A percentile compares a stretch with the other conserved stretches of the same genome.
These are phyloP conservation scores for Epichloe gansuensis DNA, from an alignment of 2,329 filamentous ascomycete species.

Conservation along the genomic window DNA sequence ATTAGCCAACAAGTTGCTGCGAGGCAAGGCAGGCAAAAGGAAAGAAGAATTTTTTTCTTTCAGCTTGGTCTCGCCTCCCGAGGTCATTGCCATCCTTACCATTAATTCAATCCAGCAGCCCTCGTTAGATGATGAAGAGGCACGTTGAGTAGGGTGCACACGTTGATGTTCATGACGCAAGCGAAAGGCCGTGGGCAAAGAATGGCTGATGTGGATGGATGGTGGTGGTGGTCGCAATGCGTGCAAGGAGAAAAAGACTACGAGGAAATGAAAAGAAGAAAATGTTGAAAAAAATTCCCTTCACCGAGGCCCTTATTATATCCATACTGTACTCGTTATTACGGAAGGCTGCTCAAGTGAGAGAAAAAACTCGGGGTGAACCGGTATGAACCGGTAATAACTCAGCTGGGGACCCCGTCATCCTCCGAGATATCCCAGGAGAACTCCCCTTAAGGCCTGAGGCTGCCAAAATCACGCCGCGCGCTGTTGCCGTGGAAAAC, in stretches of 20 bases:
- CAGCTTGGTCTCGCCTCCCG: not conserved
- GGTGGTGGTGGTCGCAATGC: not conserved
- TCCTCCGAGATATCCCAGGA: too few relatives aligned
- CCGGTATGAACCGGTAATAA: conserved; percentile 25
- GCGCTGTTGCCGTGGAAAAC: conserved; percentile 21
- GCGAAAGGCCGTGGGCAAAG: not conserved
- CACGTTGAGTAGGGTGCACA: too few relatives aligned
- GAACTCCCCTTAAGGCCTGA: conserved; percentile 16
- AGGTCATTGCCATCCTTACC: too few relatives aligned
- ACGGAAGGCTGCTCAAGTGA: conserved; percentile 6
- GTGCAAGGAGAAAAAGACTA: not conserved
- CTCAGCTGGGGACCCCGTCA: conserved; percentile 7
- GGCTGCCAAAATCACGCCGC: conserved; percentile 16
- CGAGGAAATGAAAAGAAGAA: not conserved
- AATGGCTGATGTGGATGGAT: not conserved
- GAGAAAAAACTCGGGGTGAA: conserved; percentile 22
- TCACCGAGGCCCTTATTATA: not conserved
- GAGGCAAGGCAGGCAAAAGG: not conserved
- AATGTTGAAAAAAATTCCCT: not conserved
- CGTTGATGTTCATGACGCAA: too few relatives aligned
- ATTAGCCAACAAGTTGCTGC: too few relatives aligned
- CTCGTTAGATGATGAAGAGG: too few relatives aligned
- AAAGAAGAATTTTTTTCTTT: not conserved
- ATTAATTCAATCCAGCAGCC: too few relatives aligned
- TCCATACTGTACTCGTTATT: not conserved